Percentiles rank a stretch among this genome's conserved stretches.
Evolutionary conservation across 2,329 filamentous ascomycete species (phyloP).

Genomic region (Pseudogymnoascus verrucosus): DNA sequence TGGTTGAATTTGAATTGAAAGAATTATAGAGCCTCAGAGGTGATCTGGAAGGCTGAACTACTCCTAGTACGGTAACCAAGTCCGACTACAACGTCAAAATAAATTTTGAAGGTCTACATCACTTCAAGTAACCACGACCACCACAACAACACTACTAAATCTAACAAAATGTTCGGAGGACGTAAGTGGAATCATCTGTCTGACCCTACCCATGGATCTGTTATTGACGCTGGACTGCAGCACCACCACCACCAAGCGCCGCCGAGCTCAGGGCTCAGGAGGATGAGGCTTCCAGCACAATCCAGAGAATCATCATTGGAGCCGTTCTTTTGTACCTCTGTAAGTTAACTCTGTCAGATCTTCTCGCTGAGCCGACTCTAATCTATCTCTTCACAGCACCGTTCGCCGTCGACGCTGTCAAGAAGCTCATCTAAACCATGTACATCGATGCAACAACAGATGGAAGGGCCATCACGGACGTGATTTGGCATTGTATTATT

Average conservation of each 20-base stretch:
- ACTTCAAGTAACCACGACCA: not conserved
- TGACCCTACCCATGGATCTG: not conserved
- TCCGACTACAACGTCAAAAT: slow-evolving; percentile 9
- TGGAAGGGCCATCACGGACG: slow-evolving; percentile 3
- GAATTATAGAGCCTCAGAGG: slow-evolving; percentile 10
- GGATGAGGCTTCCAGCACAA: slow-evolving; percentile 55
- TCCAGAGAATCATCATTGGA: slow-evolving; percentile 59
- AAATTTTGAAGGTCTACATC: slow-evolving; percentile 8
- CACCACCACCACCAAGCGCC: slow-evolving; percentile 58
- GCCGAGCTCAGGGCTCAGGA: slow-evolving; percentile 66
- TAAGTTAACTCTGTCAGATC: slow-evolving; percentile 38
- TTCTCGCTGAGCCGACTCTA: not conserved
- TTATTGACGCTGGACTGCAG: slow-evolving; percentile 22
- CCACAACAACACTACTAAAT: slow-evolving; percentile 9
- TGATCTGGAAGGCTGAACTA: slow-evolving; percentile 5
- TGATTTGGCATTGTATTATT: slow-evolving; percentile 6
- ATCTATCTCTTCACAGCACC: slow-evolving; percentile 36
- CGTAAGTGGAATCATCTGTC: slow-evolving; percentile 35
- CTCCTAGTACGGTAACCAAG: slow-evolving; percentile 9
- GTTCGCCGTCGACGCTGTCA: slow-evolving; percentile 45
- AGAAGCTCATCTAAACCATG: slow-evolving; percentile 38
- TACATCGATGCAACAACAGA: not conserved
- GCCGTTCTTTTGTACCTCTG: slow-evolving; percentile 68
- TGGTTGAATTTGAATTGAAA: not conserved
- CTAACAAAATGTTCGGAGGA: slow-evolving; percentile 53